Conservation (phyloP, 2,329 filamentous ascomycete genomes). For the Aspergillus piperis region DNA sequence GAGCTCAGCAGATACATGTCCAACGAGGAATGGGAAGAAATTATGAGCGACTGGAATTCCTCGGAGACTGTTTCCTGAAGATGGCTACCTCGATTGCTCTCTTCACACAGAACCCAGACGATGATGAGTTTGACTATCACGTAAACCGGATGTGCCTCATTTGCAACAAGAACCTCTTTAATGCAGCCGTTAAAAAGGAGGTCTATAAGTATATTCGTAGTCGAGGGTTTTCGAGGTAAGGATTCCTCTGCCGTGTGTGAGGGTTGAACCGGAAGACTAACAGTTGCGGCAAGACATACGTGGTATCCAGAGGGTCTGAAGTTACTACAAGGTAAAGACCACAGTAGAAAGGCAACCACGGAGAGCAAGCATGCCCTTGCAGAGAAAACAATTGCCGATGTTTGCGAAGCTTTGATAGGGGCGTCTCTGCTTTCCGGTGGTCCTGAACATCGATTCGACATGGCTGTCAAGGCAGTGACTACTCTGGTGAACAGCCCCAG, state of each 20-base stretch:
- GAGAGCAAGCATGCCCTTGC: conserved; percentile 65
- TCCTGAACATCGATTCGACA: conserved; percentile 54
- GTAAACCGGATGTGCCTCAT: conserved; percentile 87
- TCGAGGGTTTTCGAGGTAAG: conserved; percentile 71
- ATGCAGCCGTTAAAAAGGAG: conserved; percentile 67
- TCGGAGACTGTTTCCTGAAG: conserved; percentile 93
- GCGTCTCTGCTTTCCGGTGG: conserved; percentile 68
- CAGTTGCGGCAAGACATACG: conserved; percentile 54
- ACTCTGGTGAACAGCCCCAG: conserved; percentile 66
- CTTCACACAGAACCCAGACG: conserved; percentile 72
- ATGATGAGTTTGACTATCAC: conserved; percentile 84
- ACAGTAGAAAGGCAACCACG: conserved; percentile 49
- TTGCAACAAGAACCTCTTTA: conserved; percentile 87
- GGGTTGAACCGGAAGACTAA: conserved; percentile 7
- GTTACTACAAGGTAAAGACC: conserved; percentile 70
- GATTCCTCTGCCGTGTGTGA: background rate
- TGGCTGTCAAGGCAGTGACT: conserved; percentile 60
- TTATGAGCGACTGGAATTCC: conserved; percentile 90
- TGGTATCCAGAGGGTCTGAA: conserved; percentile 87
- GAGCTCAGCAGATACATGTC: conserved; percentile 67
- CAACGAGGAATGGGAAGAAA: conserved; percentile 88
- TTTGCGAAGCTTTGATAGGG: conserved; percentile 91
- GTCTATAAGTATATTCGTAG: conserved; percentile 78
- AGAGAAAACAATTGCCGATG: conserved; percentile 90
- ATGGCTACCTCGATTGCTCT: conserved; percentile 91